These are phyloP conservation scores for Colletotrichum destructivum DNA, from an alignment of 2,329 filamentous ascomycete genomes.

Conservation along the genomic window DNA sequence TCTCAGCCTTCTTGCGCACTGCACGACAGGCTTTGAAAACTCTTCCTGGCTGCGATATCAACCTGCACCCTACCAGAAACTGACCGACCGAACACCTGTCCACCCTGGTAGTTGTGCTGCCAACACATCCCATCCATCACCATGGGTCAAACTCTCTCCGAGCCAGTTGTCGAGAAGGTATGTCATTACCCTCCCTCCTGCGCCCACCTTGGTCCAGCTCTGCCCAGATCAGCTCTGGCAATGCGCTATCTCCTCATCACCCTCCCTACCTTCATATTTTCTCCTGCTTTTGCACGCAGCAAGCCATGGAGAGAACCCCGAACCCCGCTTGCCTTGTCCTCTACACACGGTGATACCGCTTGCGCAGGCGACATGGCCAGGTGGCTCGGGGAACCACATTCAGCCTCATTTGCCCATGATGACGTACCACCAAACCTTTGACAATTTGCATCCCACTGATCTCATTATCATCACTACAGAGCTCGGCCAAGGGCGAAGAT, in stretches of 20 bases:
- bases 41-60: constrained; percentile 10
- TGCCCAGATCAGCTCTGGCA: not conserved
- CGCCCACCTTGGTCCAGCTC: not conserved
- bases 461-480: constrained; percentile 64
- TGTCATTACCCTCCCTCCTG: constrained; percentile 51
- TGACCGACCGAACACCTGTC: constrained; percentile 33
- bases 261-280: constrained; percentile 1
- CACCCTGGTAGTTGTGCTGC: constrained; percentile 49
- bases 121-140: constrained; percentile 52
- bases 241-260: constrained; percentile 4
- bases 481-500: constrained; percentile 92
- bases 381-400: not conserved
- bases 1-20: constrained; percentile 38
- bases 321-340: constrained; percentile 19
- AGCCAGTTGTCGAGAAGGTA: constrained; percentile 99
- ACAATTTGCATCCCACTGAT: constrained; percentile 23
- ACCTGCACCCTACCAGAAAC: constrained; percentile 20
- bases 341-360: constrained; percentile 22
- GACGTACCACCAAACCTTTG: constrained; percentile 26
- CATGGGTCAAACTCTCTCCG: constrained; percentile 99
- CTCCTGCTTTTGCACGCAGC: not conserved
- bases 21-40: constrained; percentile 37
- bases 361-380: constrained; percentile 24
- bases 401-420: constrained; percentile 11
- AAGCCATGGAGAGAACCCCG: not conserved